These are phyloP conservation scores for Kregervanrija pseudodelftensis DNA, from an alignment of 805 yeast species.

Conservation along the genomic window DNA sequence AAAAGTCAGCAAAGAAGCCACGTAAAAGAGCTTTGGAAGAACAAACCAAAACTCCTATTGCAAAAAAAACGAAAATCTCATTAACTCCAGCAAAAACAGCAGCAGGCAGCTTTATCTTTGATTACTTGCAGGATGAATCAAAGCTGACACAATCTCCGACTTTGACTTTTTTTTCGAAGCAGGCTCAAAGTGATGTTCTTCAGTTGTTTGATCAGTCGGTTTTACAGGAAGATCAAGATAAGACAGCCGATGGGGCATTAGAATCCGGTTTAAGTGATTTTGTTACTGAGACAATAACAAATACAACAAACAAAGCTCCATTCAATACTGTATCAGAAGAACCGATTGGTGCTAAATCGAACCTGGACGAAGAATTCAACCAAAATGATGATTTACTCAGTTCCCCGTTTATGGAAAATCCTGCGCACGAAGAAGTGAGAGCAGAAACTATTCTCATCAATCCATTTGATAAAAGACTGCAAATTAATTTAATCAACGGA, in stretches of 20 bases:
- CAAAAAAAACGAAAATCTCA: not conserved
- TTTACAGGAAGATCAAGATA: constrained; percentile 23
- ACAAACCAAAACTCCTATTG: constrained; percentile 1
- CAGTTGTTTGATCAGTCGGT: constrained; percentile 63
- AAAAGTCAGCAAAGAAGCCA: not conserved
- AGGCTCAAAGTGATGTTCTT: constrained; percentile 67
- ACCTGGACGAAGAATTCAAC: not conserved
- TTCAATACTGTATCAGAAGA: constrained; percentile 9
- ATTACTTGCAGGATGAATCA: constrained; percentile 4
- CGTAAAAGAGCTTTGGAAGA: not conserved
- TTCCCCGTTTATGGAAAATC: constrained; percentile 41
- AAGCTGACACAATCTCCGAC: constrained; percentile 59
- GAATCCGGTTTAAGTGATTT: constrained; percentile 28
- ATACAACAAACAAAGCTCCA: constrained; percentile 2
- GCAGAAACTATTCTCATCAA: constrained; percentile 32
- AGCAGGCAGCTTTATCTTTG: not conserved
- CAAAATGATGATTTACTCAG: constrained; percentile 26
- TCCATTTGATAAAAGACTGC: not conserved
- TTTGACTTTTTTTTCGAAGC: constrained; percentile 65
- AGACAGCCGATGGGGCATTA: constrained; percentile 9
- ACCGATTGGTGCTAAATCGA: constrained; percentile 23
- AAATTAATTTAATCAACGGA: not conserved
- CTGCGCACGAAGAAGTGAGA: constrained; percentile 2
- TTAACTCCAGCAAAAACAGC: not conserved
- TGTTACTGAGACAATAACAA: constrained; percentile 42